phyloP scores from a whole-genome alignment of 805 yeast species.

The Cyberlindnera japonica region DNA sequence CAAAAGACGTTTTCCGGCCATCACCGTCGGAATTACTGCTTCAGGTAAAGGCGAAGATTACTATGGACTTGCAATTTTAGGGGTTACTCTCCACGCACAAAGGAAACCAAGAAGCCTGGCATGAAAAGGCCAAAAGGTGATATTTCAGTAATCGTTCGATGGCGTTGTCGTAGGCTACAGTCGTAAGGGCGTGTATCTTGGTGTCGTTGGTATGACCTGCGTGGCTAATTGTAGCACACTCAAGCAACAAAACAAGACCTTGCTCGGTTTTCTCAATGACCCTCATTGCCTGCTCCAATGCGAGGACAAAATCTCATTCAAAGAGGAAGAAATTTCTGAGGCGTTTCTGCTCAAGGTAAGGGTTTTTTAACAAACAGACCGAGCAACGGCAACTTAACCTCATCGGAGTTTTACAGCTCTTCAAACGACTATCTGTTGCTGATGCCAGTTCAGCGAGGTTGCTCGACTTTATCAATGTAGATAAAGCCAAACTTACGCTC shows the following conservation, averaged over 20 bases:
- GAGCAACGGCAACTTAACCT: conserved; percentile 65
- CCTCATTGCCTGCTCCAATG: conserved; percentile 60
- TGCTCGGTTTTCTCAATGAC: conserved; percentile 71
- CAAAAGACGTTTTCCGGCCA: too few relatives aligned
- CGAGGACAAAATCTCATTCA: conserved; percentile 75
- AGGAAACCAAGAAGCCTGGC: too few relatives aligned
- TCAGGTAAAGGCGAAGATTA: too few relatives aligned
- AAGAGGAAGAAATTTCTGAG: conserved; percentile 68
- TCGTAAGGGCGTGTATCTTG: conserved; percentile 88
- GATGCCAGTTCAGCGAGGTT: conserved; percentile 63
- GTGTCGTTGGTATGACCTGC: conserved; percentile 94
- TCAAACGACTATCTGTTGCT: conserved; percentile 59
- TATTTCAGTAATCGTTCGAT: conserved; percentile 3
- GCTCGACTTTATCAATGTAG: conserved; percentile 57
- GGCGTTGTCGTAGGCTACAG: conserved; percentile 54
- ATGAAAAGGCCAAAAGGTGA: not conserved
- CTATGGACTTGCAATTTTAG: too few relatives aligned
- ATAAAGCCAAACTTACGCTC: conserved; percentile 70
- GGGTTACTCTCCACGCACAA: too few relatives aligned
- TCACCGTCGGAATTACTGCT: not conserved
- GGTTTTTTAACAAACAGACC: conserved; percentile 70
- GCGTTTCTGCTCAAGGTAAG: conserved; percentile 72
- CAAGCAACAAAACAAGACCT: conserved; percentile 82
- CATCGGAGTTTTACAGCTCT: conserved; percentile 42
- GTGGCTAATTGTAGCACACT: conserved; percentile 92